These are phyloP conservation scores for Daldinia childiae DNA, from an alignment of 495 filamentous ascomycete species.

Conservation along the genomic window DNA sequence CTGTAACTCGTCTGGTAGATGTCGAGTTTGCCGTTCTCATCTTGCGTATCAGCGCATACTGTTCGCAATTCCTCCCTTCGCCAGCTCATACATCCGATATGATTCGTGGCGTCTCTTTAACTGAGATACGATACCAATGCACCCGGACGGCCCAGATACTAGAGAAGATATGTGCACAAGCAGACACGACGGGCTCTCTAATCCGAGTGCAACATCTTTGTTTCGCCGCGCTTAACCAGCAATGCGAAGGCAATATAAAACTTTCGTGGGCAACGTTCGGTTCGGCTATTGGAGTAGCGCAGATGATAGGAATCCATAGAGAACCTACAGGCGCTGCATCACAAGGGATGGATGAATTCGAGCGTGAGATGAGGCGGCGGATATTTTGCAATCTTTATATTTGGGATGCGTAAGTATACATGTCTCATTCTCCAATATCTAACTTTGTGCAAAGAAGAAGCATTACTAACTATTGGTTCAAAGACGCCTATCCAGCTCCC, in stretches of 20 bases:
- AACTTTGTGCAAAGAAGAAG: not conserved
- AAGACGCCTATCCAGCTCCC: constrained; percentile 8
- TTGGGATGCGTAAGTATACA: constrained; percentile 32
- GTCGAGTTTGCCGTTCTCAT: constrained; percentile 46
- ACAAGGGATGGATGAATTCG: constrained; percentile 19
- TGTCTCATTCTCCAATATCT: not conserved
- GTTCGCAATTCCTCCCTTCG: constrained; percentile 45
- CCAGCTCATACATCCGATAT: constrained; percentile 31
- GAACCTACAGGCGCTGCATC: constrained; percentile 1
- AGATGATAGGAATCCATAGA: constrained; percentile 33
- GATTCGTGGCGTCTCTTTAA: constrained; percentile 38
- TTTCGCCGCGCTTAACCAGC: constrained; percentile 13
- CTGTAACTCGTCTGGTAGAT: constrained; percentile 13
- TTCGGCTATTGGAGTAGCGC: constrained; percentile 32
- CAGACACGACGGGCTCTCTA: constrained; percentile 21
- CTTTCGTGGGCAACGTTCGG: constrained; percentile 13
- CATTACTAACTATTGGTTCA: not conserved
- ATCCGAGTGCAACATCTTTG: constrained; percentile 33
- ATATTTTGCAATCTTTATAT: constrained; percentile 47
- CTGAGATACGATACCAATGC: constrained; percentile 23
- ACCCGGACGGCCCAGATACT: not conserved
- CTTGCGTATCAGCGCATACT: constrained; percentile 41
- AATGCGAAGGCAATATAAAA: constrained; percentile 20
- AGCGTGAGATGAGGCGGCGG: constrained; percentile 40
- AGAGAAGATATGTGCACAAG: constrained; percentile 4